Conservation (phyloP, 495 filamentous ascomycete genomes). For the Ramalina intermedia region DNA sequence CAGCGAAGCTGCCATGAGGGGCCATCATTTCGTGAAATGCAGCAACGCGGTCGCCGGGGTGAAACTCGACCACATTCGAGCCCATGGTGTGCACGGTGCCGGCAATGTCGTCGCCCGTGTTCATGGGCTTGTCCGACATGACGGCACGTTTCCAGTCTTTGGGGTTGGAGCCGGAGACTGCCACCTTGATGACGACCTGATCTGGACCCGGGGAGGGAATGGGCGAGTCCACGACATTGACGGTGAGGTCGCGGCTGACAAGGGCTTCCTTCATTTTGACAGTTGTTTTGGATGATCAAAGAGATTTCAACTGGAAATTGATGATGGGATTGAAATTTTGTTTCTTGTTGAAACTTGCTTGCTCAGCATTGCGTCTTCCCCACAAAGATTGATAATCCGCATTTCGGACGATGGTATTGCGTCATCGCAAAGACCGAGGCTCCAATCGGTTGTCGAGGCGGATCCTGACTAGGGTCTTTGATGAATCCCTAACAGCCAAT, state of each 20-base stretch:
- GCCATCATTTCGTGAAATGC: conserved; percentile 50
- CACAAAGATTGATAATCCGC: background rate
- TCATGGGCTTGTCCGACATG: conserved; percentile 20
- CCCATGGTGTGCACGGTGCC: conserved; percentile 52
- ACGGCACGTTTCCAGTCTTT: conserved; percentile 56
- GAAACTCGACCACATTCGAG: conserved; percentile 44
- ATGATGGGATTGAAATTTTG: no score
- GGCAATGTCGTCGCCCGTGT: conserved; percentile 61
- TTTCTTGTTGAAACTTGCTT: no score
- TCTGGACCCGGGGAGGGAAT: conserved; percentile 44
- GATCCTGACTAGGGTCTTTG: background rate
- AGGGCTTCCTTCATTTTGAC: conserved; percentile 51
- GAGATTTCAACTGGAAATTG: background rate
- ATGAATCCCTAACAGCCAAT: background rate
- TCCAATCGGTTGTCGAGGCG: no score
- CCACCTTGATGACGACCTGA: conserved; percentile 57
- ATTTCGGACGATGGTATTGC: no score
- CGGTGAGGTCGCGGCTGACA: conserved; percentile 34
- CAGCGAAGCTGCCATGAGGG: conserved; percentile 48
- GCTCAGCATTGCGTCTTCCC: background rate
- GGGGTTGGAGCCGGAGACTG: conserved; percentile 57
- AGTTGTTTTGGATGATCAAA: background rate
- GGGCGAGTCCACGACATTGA: conserved; percentile 48
- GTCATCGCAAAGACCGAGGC: no score
- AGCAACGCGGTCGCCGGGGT: conserved; percentile 52